Evolutionary conservation across 306 rosid genomes (phyloP), one percentile per base, ranked within the genome.

Genomic region (Sechiopsis laciniata): DNA sequence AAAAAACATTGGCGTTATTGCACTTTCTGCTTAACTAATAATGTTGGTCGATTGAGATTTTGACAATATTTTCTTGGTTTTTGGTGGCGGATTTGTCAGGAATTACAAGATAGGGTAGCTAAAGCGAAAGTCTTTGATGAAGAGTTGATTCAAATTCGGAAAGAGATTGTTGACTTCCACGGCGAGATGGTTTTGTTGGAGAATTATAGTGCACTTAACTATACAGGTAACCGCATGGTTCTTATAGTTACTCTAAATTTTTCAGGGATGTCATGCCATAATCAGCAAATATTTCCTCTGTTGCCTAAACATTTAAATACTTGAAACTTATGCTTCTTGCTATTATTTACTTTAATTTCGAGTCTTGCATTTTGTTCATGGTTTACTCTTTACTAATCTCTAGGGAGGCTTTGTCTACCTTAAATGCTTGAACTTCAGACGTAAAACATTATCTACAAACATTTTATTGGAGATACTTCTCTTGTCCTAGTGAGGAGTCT

Each of bases 151-250:
- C 88, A 87, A 84, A 86, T 88, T 68, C 86, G 88, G 37, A 89
- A 89, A 78, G 99, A 94, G 80, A 94, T 94, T 60, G 99, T 94
- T 69, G 99, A 94, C 83, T 89, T 94, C 76, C 99, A 94, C 2
- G 99, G 99, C 48, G 99, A 94, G 88, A 94, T 94, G 99, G 96
- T 94, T 68, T 82, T 94, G 83, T 85, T 94, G 82, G 99, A 94
- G 82, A 94, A 94, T 67, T 94, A 94, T 55, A 94, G 99, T 45
- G 96, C 99, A 74, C 95, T 94, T 52, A 94, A 94, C 85, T 94
- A 94, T 76, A 94, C 99, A 80, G 99, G 99, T 94, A 76, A 10
- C 26, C 20, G 5, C 50, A 9, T 19, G 74, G 12, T 32, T 32
- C 20, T 7, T 29, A 26, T 15, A 35, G 21, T 7, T 32, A 3